Percentiles rank a stretch among this genome's conserved stretches.
These are phyloP conservation scores for Fraxinus sp. DNA, from an alignment of 305 asterid species.

Conservation along the genomic window DNA sequence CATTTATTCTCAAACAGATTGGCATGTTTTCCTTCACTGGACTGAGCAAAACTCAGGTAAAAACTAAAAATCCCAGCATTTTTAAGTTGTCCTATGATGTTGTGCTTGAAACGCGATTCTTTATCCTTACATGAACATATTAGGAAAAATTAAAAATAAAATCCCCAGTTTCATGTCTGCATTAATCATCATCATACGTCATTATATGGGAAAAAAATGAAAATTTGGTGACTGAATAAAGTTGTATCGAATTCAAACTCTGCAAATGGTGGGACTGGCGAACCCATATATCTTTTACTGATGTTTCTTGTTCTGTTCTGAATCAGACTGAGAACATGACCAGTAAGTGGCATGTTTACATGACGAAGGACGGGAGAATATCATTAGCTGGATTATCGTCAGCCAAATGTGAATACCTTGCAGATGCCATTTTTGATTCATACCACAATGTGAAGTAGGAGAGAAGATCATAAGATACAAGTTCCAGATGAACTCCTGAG, in stretches of 20 bases:
- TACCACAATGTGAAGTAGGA: conserved; percentile 72
- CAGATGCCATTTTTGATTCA: conserved; percentile 92
- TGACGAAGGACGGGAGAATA: conserved; percentile 98
- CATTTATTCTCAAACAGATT: conserved; percentile 79
- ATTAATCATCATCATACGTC: not conserved
- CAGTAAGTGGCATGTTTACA: conserved; percentile 89
- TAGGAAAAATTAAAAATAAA: not conserved
- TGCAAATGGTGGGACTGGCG: not conserved
- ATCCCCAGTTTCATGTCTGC: not conserved
- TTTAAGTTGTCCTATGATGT: not conserved
- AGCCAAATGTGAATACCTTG: conserved; percentile 97
- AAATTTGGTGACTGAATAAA: not conserved
- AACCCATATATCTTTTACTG: conserved; percentile 11
- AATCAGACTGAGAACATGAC: conserved; percentile 90
- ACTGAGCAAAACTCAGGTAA: conserved; percentile 84
- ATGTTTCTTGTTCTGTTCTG: conserved; percentile 18
- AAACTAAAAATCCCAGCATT: not conserved
- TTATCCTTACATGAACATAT: not conserved
- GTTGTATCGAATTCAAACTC: not conserved
- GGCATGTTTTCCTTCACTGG: conserved; percentile 99
- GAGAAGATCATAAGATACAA: conserved; percentile 7
- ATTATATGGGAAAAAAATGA: not conserved
- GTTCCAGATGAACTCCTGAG: not conserved
- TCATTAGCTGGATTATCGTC: conserved; percentile 91
- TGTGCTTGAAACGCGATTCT: not conserved